phyloP scores from a whole-genome alignment of 345 rosid genomes.

The Eucalyptus dawsonii region DNA sequence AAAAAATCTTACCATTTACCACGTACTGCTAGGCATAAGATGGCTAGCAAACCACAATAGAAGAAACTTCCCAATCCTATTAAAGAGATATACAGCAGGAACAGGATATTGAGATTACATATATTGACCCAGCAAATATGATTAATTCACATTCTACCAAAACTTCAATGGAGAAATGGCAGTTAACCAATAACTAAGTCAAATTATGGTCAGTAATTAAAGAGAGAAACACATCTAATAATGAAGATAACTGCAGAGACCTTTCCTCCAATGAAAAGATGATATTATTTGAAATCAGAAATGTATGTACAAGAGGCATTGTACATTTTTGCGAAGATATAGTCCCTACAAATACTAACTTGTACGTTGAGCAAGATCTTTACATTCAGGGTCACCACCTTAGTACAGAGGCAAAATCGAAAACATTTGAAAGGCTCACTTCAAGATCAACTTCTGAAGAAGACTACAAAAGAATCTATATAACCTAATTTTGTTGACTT shows the following conservation, averaged over 20 bases:
- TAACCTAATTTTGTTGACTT: slow-evolving; percentile 37
- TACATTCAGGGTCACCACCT: slow-evolving; percentile 53
- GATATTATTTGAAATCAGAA: slow-evolving; percentile 51
- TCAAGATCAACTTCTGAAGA: slow-evolving; percentile 26
- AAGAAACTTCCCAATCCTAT: background rate
- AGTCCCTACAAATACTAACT: slow-evolving; percentile 37
- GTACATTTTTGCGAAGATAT: slow-evolving; percentile 42
- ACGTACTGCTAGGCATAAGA: background rate
- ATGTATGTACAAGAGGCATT: slow-evolving; percentile 76
- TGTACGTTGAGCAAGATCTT: slow-evolving; percentile 31
- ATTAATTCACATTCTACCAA: background rate
- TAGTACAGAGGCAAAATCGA: slow-evolving; percentile 28
- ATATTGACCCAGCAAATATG: background rate
- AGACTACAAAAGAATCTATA: slow-evolving; percentile 68
- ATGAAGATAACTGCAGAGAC: background rate
- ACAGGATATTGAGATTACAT: background rate
- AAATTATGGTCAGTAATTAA: background rate
- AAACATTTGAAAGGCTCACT: slow-evolving; percentile 37
- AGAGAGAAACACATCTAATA: background rate
- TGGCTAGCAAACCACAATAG: background rate
- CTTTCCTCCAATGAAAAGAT: slow-evolving; percentile 17
- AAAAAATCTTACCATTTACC: background rate
- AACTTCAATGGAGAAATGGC: background rate
- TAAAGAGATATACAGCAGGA: background rate
- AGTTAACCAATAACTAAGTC: background rate